Evolutionary conservation across 2,329 filamentous ascomycete genomes (phyloP).

Genomic region (Bipolaris victoriae): DNA sequence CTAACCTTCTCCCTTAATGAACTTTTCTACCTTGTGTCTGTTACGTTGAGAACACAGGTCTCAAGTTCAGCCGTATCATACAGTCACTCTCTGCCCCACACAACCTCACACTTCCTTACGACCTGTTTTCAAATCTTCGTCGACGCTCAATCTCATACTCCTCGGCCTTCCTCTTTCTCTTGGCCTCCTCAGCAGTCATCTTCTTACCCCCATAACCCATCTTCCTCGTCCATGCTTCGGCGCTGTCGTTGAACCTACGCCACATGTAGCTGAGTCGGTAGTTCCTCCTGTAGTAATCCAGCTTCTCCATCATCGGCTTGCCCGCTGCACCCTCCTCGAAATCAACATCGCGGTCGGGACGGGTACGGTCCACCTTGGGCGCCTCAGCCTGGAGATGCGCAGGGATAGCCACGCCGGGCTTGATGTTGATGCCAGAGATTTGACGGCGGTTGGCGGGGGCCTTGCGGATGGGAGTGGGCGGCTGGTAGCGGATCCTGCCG

Average conservation of each 20-base stretch:
- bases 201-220: slow-evolving; percentile 26
- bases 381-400: slow-evolving; percentile 29
- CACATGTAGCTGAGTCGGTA: slow-evolving; percentile 30
- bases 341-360: slow-evolving; percentile 31
- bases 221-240: slow-evolving; percentile 21
- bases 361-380: slow-evolving; percentile 21
- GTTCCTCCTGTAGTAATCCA: slow-evolving; percentile 37
- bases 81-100: slow-evolving; percentile 17
- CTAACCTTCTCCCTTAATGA: neutral
- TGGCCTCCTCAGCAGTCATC: slow-evolving; percentile 27
- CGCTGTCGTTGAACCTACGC: slow-evolving; percentile 21
- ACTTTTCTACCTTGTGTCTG: neutral
- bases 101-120: slow-evolving; percentile 15
- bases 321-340: slow-evolving; percentile 31
- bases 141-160: slow-evolving; percentile 36
- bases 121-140: slow-evolving; percentile 38
- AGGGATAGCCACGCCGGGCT: slow-evolving; percentile 30
- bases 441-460: slow-evolving; percentile 21
- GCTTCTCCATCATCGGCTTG: slow-evolving; percentile 22
- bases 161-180: slow-evolving; percentile 37
- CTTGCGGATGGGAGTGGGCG: slow-evolving; percentile 19
- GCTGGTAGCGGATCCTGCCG: slow-evolving; percentile 39
- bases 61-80: slow-evolving; percentile 27
- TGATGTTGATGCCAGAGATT: slow-evolving; percentile 34
- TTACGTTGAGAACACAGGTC: slow-evolving; percentile 24